phyloP scores from a whole-genome alignment of 768 basidiomycete species.

The Mycena epipterygia region DNA sequence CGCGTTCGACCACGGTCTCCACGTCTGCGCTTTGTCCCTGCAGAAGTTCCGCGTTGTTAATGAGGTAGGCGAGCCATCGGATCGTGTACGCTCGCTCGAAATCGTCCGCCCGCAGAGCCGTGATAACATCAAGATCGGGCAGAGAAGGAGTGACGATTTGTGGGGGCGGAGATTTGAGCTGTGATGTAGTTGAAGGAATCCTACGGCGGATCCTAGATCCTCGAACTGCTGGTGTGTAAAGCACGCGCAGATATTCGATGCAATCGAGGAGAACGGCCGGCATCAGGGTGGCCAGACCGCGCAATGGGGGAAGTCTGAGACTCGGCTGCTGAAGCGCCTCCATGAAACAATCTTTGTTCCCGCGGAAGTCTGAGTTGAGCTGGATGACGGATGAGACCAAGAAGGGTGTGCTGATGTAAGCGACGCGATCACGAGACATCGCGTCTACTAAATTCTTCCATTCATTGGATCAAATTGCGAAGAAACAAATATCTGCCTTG shows the following conservation, averaged over 20 bases:
- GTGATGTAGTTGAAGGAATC: neutral
- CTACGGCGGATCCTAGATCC: constrained; percentile 62
- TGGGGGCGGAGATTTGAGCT: neutral
- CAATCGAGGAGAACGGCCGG: constrained; percentile 56
- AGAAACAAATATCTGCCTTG: too few species aligned
- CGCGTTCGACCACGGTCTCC: constrained; percentile 63
- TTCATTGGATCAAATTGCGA: too few species aligned
- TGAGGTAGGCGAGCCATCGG: constrained; percentile 80
- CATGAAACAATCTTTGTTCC: too few species aligned
- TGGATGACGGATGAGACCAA: too few species aligned
- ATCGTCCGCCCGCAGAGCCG: constrained; percentile 62
- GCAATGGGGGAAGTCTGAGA: constrained; percentile 66
- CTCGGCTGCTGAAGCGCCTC: too few species aligned
- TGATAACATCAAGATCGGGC: constrained; percentile 8
- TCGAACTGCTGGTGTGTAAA: constrained; percentile 76
- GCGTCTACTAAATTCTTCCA: too few species aligned
- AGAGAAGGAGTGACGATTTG: neutral
- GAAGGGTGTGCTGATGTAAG: too few species aligned
- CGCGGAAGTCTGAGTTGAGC: too few species aligned
- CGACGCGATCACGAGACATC: too few species aligned
- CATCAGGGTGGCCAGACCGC: constrained; percentile 52
- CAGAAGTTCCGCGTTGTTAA: constrained; percentile 53
- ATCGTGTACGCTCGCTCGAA: constrained; percentile 81
- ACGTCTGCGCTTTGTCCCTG: constrained; percentile 30
- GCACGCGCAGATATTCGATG: constrained; percentile 61